These are phyloP conservation scores for Turritis glabra DNA, from an alignment of 345 rosid genomes.

Conservation along the genomic window DNA sequence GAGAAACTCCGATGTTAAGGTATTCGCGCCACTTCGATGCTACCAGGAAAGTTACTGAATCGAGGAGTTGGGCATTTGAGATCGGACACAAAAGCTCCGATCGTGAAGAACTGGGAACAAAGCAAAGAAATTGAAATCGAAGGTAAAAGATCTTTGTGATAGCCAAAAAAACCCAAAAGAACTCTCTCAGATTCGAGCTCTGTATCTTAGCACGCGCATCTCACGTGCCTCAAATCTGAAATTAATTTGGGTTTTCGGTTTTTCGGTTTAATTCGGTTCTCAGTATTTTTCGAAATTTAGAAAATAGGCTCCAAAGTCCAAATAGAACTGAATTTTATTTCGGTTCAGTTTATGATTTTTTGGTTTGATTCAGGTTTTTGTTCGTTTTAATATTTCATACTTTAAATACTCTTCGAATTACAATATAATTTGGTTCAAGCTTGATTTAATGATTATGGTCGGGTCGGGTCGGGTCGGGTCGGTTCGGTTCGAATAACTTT, in stretches of 20 bases:
- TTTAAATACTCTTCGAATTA: no score
- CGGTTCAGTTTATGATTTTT: no score
- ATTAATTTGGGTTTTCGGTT: not conserved
- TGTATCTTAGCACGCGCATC: slow-evolving; percentile 23
- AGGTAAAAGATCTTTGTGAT: slow-evolving; percentile 12
- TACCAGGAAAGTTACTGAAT: not conserved
- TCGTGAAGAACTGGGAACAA: slow-evolving; percentile 16
- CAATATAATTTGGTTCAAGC: no score
- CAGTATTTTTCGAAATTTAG: no score
- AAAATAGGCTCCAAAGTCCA: no score
- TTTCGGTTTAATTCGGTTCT: no score
- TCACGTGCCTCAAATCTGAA: slow-evolving; percentile 30
- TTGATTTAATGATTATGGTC: no score
- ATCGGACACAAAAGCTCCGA: slow-evolving; percentile 36
- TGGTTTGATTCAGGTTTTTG: no score
- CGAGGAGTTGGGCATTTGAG: slow-evolving; percentile 25
- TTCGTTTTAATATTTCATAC: no score
- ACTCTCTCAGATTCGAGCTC: slow-evolving; percentile 33
- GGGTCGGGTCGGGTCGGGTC: no score
- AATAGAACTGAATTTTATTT: no score
- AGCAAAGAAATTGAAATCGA: slow-evolving; percentile 7
- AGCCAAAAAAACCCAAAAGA: not conserved
- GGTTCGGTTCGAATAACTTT: no score
- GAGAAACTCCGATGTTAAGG: slow-evolving; percentile 26
- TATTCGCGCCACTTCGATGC: not conserved